Evolutionary conservation across 371 early-diverging fungal species (phyloP), one percentile per base, ranked within the genome.

Genomic region (Actinomucor elegans): DNA sequence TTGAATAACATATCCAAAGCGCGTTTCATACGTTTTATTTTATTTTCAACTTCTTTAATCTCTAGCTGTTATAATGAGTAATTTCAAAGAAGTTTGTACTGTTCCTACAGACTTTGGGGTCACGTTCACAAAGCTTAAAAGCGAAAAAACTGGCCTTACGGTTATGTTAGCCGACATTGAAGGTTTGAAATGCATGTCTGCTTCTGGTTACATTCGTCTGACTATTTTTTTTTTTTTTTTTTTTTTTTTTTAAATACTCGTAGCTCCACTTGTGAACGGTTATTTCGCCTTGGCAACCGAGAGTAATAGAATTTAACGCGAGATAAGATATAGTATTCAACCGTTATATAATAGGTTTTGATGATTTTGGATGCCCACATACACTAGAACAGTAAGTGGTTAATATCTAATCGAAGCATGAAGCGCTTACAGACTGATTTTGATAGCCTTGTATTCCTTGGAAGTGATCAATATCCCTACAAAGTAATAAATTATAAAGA

Each of bases 311-410:
- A n/a, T n/a, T n/a, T n/a, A n/a, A n/a, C n/a, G n/a, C n/a, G n/a
- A n/a, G n/a, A n/a, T n/a, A n/a, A n/a, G n/a, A n/a, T n/a, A n/a
- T n/a, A n/a, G n/a, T n/a, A n/a, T n/a, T n/a, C n/a, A n/a, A n/a
- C n/a, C n/a, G n/a, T n/a, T n/a, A n/a, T n/a, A n/a, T n/a, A n/a
- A 5, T 67, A 83, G 84, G 81, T 20, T 77, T 80, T 51, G 87
- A 87, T 53, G 87, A 87, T 57, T 81, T 72, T 70, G 86, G 86
- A 17, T 81, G 85, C 48, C 86, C 86, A 24, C 87, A 87, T 58
- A 85, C 85, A 15, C 60, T 87, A 33, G 87, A 87, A 52, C 87
- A 87, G 86, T 81, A 81, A 48, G 81, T 59, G 4, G n/a, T 14
- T 26, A 7, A 14, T n/a, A 2, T 11, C n/a, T n/a, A n/a, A n/a